Base-by-base conservation (phyloP, 345 rosid species). In the Luvunga scandens region DNA sequence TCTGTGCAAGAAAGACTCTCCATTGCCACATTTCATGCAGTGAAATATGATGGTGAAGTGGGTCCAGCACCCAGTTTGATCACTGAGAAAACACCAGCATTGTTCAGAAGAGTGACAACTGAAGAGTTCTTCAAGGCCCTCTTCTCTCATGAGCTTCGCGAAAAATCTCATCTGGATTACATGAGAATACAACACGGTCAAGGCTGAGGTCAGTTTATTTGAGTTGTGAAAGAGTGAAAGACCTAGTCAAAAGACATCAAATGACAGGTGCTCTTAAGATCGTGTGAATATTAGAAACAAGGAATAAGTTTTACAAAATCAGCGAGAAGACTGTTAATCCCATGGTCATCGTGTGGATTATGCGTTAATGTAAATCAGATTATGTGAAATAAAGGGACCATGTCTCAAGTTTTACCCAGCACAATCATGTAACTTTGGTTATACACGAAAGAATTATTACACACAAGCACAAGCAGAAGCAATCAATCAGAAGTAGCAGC, bases 11-110 rank as follows among this genome's bases (percentile, higher is more conserved):
- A 45, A 45, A 45, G 50, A 45, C 50, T 45, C 50, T 45, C 50
- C 18, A 45, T 45, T 45, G 50, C 50, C 50, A 45, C 50, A 45
- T 45, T 45, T 75, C 83, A 36, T 82, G 75, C 50, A 79, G 86
- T 2, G 75, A 81, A 21, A 64, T 90, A 5, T 83, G 18, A 45
- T 45, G 50, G 50, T 45, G 50, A 45, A 45, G 4, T 45, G 7
- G 34, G 86, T 21, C 92, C 91, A 1, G 87, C 91, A 21, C 56
- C 79, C 27, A 83, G 90, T 77, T 83, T 85, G 68, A 78, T 85
- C n/a, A 82, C 82, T 1, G 27, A 34, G 31, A 50, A 75, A 59
- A 81, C 76, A 53, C 87, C 84, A 6, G 27, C 85, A 28, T 19
- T 84, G 60, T 90, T 85, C 69, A 80, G 42, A 57, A 87, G 72